Conservation (phyloP, 257 asterid genomes). For the Petunia axillaris region DNA sequence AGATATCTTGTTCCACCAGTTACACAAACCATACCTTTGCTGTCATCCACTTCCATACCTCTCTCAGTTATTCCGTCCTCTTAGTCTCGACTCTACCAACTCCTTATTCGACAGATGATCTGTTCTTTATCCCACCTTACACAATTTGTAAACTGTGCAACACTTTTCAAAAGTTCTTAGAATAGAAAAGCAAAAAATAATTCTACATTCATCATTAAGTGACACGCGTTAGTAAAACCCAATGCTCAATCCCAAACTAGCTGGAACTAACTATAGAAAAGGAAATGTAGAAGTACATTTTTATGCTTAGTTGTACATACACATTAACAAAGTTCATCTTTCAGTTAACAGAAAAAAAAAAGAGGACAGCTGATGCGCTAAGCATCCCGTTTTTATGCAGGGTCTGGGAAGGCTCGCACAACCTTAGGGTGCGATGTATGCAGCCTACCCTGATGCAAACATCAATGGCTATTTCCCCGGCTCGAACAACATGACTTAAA, state of each 20-base stretch:
- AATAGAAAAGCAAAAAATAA: neutral
- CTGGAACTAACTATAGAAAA: neutral
- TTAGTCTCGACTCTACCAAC: neutral
- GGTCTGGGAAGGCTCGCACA: no score
- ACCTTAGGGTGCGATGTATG: no score
- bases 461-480: no score
- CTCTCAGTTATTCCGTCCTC: neutral
- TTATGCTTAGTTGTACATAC: neutral
- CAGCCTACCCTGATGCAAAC: no score
- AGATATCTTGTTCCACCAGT: constrained; percentile 49
- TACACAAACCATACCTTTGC: constrained; percentile 35
- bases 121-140: neutral
- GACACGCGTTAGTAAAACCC: neutral
- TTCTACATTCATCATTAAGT: neutral
- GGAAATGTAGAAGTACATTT: no score
- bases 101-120: neutral
- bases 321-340: neutral
- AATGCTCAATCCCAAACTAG: neutral
- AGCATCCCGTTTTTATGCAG: no score
- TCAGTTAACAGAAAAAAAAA: neutral
- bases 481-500: no score
- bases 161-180: neutral
- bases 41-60: constrained; percentile 21
- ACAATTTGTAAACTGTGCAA: neutral
- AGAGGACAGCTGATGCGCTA: no score